These are phyloP conservation scores for Dioszegia hungarica DNA, from an alignment of 768 basidiomycete genomes.

Conservation along the genomic window DNA sequence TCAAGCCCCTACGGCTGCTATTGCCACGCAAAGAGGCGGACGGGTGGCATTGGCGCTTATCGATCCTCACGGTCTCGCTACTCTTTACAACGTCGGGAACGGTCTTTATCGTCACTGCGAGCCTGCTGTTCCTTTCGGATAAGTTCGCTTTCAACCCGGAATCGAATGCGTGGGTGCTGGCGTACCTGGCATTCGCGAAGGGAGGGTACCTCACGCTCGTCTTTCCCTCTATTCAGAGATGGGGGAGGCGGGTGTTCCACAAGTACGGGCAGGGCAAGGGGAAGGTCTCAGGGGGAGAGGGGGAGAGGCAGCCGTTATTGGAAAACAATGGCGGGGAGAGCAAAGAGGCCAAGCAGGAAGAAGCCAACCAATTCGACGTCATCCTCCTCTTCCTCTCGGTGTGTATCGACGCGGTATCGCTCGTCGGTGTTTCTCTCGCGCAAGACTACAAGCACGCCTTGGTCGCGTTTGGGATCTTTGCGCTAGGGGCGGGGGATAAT, in stretches of 20 bases:
- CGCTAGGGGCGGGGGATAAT: slow-evolving; percentile 39
- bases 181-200: slow-evolving; percentile 35
- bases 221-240: slow-evolving; percentile 34
- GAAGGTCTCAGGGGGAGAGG: slow-evolving; percentile 3
- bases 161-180: slow-evolving; percentile 42
- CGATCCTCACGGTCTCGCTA: slow-evolving; percentile 32
- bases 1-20: slow-evolving; percentile 32
- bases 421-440: slow-evolving; percentile 29
- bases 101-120: slow-evolving; percentile 39
- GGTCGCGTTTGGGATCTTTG: slow-evolving; percentile 28
- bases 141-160: slow-evolving; percentile 40
- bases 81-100: slow-evolving; percentile 34
- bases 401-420: slow-evolving; percentile 25
- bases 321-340: slow-evolving; percentile 1
- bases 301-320: background rate
- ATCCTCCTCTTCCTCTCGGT: slow-evolving; percentile 37
- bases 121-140: slow-evolving; percentile 37
- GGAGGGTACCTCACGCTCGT: slow-evolving; percentile 34
- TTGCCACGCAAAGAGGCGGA: slow-evolving; percentile 28
- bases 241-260: slow-evolving; percentile 26
- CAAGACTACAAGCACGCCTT: slow-evolving; percentile 30
- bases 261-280: slow-evolving; percentile 10
- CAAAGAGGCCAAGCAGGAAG: slow-evolving; percentile 8
- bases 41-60: slow-evolving; percentile 31
- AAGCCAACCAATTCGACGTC: slow-evolving; percentile 44